These are phyloP conservation scores for Tillandsia fasciculata DNA, from an alignment of 176 grass and related monocot genomes.

Conservation along the genomic window DNA sequence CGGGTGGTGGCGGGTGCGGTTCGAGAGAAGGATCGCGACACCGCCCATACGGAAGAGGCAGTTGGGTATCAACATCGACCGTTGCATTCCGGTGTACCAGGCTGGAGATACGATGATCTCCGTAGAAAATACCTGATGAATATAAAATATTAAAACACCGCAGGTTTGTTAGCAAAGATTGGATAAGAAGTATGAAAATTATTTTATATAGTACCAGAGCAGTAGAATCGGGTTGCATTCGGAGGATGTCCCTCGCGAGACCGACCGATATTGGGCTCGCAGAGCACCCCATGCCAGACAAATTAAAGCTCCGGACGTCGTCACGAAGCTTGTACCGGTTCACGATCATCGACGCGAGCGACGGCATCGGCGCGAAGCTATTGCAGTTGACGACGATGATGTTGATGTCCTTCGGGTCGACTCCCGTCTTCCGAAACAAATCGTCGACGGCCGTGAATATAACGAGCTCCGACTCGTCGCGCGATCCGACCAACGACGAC, in stretches of 20 bases:
- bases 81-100: not conserved
- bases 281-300: not conserved
- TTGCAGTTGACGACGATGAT: not conserved
- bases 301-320: not conserved
- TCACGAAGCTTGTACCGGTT: slow-evolving; percentile 1
- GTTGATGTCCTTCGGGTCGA: not conserved
- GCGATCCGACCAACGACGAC: not conserved
- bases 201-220: not conserved
- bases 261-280: not conserved
- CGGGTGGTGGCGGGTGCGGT: not conserved
- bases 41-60: slow-evolving; percentile 1
- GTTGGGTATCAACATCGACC: not conserved
- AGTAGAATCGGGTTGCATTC: not conserved
- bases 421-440: not conserved
- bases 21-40: not conserved
- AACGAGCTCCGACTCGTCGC: not conserved
- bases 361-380: not conserved
- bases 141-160: no score
- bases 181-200: no score
- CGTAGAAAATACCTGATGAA: not conserved
- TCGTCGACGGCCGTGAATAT: not conserved
- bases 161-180: no score
- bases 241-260: not conserved
- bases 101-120: not conserved
- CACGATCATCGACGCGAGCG: not conserved